Evolutionary conservation across 2,329 filamentous ascomycete genomes (phyloP).

Genomic region (Lasiodiplodia citricola): DNA sequence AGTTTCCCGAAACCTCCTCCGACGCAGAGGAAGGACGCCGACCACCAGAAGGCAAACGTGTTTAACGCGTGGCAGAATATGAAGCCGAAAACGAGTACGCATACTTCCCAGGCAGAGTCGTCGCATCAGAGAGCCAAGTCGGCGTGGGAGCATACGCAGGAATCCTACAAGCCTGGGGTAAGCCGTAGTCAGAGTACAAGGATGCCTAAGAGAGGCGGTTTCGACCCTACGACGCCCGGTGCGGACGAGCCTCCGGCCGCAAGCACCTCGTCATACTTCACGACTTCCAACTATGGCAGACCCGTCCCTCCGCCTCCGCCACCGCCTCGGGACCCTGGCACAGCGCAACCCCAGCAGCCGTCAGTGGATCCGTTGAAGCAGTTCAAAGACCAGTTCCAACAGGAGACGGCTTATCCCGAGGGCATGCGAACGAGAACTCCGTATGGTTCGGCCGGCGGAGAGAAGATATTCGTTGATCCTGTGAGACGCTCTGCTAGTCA

Average conservation of each 20-base stretch:
- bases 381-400: conserved; percentile 37
- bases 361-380: conserved; percentile 46
- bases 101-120: background rate
- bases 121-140: conserved; percentile 24
- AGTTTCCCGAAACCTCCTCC: conserved; percentile 49
- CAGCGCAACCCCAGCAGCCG: conserved; percentile 36
- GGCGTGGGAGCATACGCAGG: conserved; percentile 31
- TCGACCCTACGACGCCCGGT: conserved; percentile 63
- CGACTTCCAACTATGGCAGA: conserved; percentile 31
- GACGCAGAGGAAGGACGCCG: conserved; percentile 39
- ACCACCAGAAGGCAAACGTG: conserved; percentile 47
- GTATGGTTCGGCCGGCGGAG: conserved; percentile 59
- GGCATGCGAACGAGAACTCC: conserved; percentile 56
- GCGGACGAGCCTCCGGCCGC: conserved; percentile 63
- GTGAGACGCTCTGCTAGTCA: conserved; percentile 61
- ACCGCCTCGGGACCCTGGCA: conserved; percentile 2
- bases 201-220: conserved; percentile 60
- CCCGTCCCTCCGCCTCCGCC: conserved; percentile 34
- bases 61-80: conserved; percentile 58
- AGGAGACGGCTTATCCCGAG: conserved; percentile 51
- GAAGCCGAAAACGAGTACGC: conserved; percentile 42
- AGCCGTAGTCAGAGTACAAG: conserved; percentile 46
- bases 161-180: conserved; percentile 40
- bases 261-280: conserved; percentile 57
- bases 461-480: conserved; percentile 62